Base-by-base conservation (phyloP, 768 basidiomycete genomes). In the Boletus bicolor region DNA sequence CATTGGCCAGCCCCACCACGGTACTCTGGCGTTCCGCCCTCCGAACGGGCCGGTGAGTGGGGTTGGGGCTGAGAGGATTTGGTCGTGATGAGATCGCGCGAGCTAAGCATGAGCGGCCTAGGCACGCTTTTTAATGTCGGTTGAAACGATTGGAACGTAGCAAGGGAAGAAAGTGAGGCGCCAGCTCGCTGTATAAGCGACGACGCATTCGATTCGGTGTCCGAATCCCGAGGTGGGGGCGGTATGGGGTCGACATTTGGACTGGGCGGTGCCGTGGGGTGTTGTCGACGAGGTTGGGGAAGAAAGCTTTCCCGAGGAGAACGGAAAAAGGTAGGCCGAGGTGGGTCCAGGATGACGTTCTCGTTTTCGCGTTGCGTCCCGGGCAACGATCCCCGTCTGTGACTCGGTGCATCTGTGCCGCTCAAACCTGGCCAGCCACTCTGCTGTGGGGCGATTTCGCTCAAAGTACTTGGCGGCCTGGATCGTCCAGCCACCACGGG, bases 91-190 rank as follows among this genome's bases (percentile, higher is more conserved):
- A 76, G 65, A 14, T 76, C 74, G 1, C 75, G 73, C 24, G 87
- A 81, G 64, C 71, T 83, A 38, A 92, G 75, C 44, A 90, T 72
- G 36, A 92, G 74, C 0, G 90, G 89, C 8, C 79, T 77, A 0
- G 90, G 89, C 1, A 75, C 86, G 46, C 75, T 71, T 73, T 81
- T 87, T 2, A 77, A 69, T 14, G 73, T 60, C 43, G 63, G 44
- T 12, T 63, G 48, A 30, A 70, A 73, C 6, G 68, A 60, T 35
- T 69, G 63, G 47, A 83, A 68, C 24, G 78, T 69, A 9, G 77
- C 67, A 32, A 84, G 66, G 0, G 83, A 79, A 41, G 73, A 73
- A 42, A 77, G 75, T 8, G 78, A 62, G 53, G 70, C 60, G 35
- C 74, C 74, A 0, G 74, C 75, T 53, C 72, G 76, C 43, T 68